A percentile compares a stretch with the other conserved stretches of the same genome.
Evolutionary conservation across 495 filamentous ascomycete genomes (phyloP).

Genomic region (Collariella sp.): DNA sequence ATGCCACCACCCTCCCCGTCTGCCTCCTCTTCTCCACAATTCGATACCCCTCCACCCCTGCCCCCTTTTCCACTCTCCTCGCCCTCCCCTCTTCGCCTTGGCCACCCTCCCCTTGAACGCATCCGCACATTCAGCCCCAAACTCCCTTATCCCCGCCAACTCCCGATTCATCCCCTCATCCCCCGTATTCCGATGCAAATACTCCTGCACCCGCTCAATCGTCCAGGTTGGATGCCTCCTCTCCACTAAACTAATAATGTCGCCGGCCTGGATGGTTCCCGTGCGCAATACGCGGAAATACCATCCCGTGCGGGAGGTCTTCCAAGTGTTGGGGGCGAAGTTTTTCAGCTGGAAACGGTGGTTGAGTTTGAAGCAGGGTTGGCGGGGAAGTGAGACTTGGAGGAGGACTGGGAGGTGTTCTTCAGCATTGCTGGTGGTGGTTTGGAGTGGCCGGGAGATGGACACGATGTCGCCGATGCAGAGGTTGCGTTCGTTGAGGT

Average conservation of each 20-base stretch:
- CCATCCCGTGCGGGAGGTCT: slow-evolving; percentile 46
- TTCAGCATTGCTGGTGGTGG: not conserved
- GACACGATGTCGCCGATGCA: slow-evolving; percentile 49
- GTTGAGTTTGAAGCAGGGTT: slow-evolving; percentile 52
- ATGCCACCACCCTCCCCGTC: slow-evolving; percentile 34
- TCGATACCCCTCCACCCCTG: slow-evolving; percentile 36
- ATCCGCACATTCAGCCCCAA: slow-evolving; percentile 41
- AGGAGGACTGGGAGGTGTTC: slow-evolving; percentile 11
- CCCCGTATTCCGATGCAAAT: slow-evolving; percentile 40
- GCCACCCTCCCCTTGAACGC: slow-evolving; percentile 33
- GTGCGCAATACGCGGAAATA: slow-evolving; percentile 45
- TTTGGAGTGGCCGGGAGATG: slow-evolving; percentile 21
- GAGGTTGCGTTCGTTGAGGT: slow-evolving; percentile 48
- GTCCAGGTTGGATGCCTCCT: slow-evolving; percentile 44
- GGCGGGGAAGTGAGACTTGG: slow-evolving; percentile 39
- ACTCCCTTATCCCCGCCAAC: slow-evolving; percentile 36
- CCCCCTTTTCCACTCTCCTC: not conserved
- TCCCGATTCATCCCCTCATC: slow-evolving; percentile 39
- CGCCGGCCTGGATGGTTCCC: slow-evolving; percentile 41
- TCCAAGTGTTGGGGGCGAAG: slow-evolving; percentile 46
- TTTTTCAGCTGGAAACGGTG: slow-evolving; percentile 46
- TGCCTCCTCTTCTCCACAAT: slow-evolving; percentile 37
- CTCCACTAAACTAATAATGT: slow-evolving; percentile 38
- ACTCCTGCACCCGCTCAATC: slow-evolving; percentile 47
- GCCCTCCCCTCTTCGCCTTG: slow-evolving; percentile 24